A percentile compares a stretch with the other conserved stretches of the same genome.
These are phyloP conservation scores for Mytilinidion resinicola DNA, from an alignment of 495 filamentous ascomycete species.

Conservation along the genomic window DNA sequence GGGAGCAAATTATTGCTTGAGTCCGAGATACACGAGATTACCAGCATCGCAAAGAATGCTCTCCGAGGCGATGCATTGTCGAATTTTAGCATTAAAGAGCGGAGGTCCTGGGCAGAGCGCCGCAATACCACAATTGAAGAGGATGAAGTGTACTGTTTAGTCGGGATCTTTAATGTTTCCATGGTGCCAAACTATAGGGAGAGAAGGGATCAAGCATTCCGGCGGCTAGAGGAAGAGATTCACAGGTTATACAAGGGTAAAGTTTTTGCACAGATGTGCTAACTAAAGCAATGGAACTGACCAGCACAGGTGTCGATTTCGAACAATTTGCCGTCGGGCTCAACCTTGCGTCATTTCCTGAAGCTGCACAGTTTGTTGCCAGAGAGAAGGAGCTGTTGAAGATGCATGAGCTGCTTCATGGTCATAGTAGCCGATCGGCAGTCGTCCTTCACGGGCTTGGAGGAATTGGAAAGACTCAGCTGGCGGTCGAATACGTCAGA, in stretches of 20 bases:
- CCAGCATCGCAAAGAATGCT: conserved; percentile 20
- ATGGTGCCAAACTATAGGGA: too few species aligned
- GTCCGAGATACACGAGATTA: conserved; percentile 20
- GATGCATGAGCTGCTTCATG: conserved; percentile 16
- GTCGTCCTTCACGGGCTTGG: conserved; percentile 9
- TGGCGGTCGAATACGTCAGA: conserved; percentile 4
- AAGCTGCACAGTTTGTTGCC: conserved; percentile 21
- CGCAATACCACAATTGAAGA: conserved; percentile 21
- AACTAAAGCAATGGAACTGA: conserved; percentile 6
- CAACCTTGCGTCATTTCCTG: conserved; percentile 11
- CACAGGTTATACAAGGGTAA: too few species aligned
- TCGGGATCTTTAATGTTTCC: conserved; percentile 9
- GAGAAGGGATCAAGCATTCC: conserved; percentile 9
- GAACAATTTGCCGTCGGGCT: conserved; percentile 12
- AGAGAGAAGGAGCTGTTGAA: conserved; percentile 17
- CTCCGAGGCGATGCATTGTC: conserved; percentile 23
- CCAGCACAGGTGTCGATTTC: conserved; percentile 13
- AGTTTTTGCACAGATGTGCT: not conserved
- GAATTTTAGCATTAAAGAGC: conserved; percentile 5
- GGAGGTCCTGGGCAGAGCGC: conserved; percentile 21
- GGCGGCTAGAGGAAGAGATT: conserved; percentile 11
- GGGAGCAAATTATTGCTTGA: conserved; percentile 21
- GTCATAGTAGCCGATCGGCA: conserved; percentile 3
- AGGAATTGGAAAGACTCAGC: too few species aligned
- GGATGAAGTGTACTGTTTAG: conserved; percentile 9